These are phyloP conservation scores for Saccharomycopsis olivae DNA, from an alignment of 805 yeast species.

Conservation along the genomic window DNA sequence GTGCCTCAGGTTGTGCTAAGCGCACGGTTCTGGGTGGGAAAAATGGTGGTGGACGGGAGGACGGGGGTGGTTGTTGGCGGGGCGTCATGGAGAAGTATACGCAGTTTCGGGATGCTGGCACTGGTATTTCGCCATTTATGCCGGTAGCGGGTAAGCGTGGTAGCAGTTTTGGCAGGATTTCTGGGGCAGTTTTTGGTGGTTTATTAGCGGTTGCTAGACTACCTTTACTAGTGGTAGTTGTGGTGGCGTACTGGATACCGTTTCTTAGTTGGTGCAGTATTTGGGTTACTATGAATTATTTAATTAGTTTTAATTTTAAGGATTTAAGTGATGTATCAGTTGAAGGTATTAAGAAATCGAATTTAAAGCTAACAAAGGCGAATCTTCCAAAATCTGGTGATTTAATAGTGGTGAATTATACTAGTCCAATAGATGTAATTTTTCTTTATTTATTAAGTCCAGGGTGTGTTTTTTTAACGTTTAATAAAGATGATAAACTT, in stretches of 20 bases:
- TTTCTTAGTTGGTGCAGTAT: constrained; percentile 18
- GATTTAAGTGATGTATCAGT: constrained; percentile 28
- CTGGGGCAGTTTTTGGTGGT: background rate
- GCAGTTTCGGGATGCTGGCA: constrained; percentile 78
- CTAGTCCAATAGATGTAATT: constrained; percentile 37
- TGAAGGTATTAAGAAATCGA: constrained; percentile 34
- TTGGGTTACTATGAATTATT: constrained; percentile 23
- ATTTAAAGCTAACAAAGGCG: constrained; percentile 21
- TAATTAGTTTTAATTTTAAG: constrained; percentile 33
- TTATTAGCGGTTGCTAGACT: constrained; percentile 9
- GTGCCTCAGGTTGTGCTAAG: no score
- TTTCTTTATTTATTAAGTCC: constrained; percentile 5
- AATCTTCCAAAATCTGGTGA: constrained; percentile 28
- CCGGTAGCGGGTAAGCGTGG: constrained; percentile 30
- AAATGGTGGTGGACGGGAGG: no score
- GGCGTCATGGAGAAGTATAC: constrained; percentile 85
- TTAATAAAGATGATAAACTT: constrained; percentile 15
- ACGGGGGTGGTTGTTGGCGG: no score
- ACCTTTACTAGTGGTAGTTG: no score
- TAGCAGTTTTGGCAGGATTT: no score
- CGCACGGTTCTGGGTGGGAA: no score
- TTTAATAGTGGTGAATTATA: constrained; percentile 37
- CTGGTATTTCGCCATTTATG: constrained; percentile 87
- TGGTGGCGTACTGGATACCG: constrained; percentile 8
- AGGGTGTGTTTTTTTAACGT: background rate